phyloP scores from a whole-genome alignment of 2,329 filamentous ascomycete genomes.

The Bisporella sp. region DNA sequence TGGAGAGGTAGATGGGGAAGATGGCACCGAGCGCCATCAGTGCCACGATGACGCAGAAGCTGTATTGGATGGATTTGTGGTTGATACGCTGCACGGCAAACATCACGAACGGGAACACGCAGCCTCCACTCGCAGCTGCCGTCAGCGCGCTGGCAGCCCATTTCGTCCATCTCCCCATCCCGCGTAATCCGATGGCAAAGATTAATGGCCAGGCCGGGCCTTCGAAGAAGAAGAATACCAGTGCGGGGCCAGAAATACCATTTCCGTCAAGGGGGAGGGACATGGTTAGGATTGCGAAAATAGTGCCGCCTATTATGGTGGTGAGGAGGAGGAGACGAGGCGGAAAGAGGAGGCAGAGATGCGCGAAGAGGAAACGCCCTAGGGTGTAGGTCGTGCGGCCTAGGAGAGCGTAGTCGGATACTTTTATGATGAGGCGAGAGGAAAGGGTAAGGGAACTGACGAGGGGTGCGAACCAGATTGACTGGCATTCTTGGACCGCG shows the following conservation, averaged over 20 bases:
- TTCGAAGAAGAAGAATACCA: conserved; percentile 72
- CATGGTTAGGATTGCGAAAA: conserved; percentile 44
- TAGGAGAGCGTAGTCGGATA: conserved; percentile 61
- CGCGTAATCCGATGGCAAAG: conserved; percentile 71
- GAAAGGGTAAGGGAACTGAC: conserved; percentile 31
- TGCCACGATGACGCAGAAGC: conserved; percentile 20
- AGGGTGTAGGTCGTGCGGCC: conserved; percentile 67
- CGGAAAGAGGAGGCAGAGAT: conserved; percentile 53
- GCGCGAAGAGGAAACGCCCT: conserved; percentile 63
- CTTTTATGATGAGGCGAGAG: conserved; percentile 36
- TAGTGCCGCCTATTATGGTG: conserved; percentile 52
- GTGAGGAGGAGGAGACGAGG: conserved; percentile 64
- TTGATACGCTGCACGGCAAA: conserved; percentile 15
- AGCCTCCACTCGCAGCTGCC: conserved; percentile 18
- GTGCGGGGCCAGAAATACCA: conserved; percentile 51
- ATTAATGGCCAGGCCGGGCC: conserved; percentile 78
- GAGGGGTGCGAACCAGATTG: conserved; percentile 51
- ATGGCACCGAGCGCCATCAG: conserved; percentile 15
- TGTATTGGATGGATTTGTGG: conserved; percentile 12
- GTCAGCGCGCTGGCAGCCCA: conserved; percentile 72
- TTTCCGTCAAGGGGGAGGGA: conserved; percentile 37
- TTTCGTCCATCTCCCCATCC: conserved; percentile 75
- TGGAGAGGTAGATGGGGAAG: conserved; percentile 20
- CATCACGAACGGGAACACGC: conserved; percentile 21
- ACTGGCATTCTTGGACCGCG: conserved; percentile 62